Percentiles rank a stretch among this genome's conserved stretches.
phyloP scores from a whole-genome alignment of 2,329 filamentous ascomycete species.

The Boeremia exigua region DNA sequence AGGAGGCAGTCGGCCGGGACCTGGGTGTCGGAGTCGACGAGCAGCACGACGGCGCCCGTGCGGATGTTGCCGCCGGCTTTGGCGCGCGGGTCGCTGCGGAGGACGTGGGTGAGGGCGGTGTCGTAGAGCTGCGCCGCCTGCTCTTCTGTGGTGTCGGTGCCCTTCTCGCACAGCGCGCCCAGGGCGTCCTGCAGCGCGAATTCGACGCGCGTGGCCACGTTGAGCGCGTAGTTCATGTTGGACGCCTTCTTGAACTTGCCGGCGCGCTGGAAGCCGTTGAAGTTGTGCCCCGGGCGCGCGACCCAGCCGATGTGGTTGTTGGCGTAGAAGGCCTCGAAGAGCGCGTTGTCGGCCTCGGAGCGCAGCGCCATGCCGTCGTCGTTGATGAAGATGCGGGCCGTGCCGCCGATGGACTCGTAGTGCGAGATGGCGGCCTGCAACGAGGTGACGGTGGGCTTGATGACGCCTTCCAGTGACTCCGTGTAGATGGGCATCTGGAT shows the following conservation, averaged over 20 bases:
- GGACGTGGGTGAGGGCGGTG: conserved; percentile 33
- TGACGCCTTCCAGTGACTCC: conserved; percentile 77
- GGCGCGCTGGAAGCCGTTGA: conserved; percentile 37
- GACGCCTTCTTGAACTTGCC: conserved; percentile 60
- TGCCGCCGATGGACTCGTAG: conserved; percentile 64
- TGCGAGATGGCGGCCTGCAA: conserved; percentile 70
- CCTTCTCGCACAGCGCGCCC: conserved; percentile 26
- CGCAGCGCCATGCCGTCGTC: conserved; percentile 72
- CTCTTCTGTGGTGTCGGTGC: conserved; percentile 41
- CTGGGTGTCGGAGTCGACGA: conserved; percentile 56
- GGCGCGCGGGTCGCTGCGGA: conserved; percentile 56
- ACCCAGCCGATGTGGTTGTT: conserved; percentile 60
- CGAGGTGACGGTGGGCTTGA: conserved; percentile 76
- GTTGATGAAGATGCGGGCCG: conserved; percentile 71
- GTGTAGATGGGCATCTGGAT: conserved; percentile 91
- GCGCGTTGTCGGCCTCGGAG: conserved; percentile 51
- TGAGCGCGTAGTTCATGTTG: conserved; percentile 76
- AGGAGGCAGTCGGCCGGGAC: conserved; percentile 74
- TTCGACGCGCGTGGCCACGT: conserved; percentile 67
- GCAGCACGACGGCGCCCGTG: conserved; percentile 80
- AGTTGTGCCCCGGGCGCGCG: conserved; percentile 53
- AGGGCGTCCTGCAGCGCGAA: conserved; percentile 55
- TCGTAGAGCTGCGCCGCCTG: no score
- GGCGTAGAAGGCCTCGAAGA: conserved; percentile 57
- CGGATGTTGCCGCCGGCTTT: conserved; percentile 86